Evolutionary conservation across 1,139 yeast genomes (phyloP).

Genomic region (Magnusiomyces suaveolens): DNA sequence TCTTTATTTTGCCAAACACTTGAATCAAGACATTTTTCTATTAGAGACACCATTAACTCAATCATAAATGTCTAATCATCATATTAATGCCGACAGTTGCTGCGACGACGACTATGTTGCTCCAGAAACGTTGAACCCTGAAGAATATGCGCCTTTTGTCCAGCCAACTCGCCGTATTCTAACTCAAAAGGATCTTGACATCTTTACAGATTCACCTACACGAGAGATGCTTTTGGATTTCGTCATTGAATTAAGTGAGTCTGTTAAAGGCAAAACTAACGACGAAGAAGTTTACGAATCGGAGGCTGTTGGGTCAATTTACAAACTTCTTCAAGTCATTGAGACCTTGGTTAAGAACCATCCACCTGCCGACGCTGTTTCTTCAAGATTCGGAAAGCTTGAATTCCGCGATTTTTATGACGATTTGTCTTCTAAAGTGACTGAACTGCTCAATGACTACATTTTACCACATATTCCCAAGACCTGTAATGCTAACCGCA

Average conservation of each 20-base stretch:
- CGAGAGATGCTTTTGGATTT: slow-evolving; percentile 46
- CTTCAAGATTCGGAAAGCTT: slow-evolving; percentile 81
- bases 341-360: slow-evolving; percentile 39
- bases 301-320: slow-evolving; percentile 29
- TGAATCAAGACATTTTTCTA: background rate
- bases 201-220: slow-evolving; percentile 51
- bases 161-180: slow-evolving; percentile 40
- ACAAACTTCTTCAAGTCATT: slow-evolving; percentile 40
- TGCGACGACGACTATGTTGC: background rate
- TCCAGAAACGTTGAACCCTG: background rate
- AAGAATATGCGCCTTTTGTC: background rate
- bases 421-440: slow-evolving; percentile 38
- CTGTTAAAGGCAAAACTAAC: slow-evolving; percentile 53
- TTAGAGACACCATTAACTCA: background rate
- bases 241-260: slow-evolving; percentile 48
- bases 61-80: background rate
- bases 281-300: slow-evolving; percentile 19
- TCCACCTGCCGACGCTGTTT: slow-evolving; percentile 64
- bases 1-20: too few relatives aligned
- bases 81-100: background rate
- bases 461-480: background rate
- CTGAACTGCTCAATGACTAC: slow-evolving; percentile 19
- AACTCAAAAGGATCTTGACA: slow-evolving; percentile 49
- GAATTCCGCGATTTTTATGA: slow-evolving; percentile 84
- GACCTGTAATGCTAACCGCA: slow-evolving; percentile 20